These are phyloP conservation scores for Persicaria tinctoria DNA, from an alignment of 148 eudicot genomes.

Conservation along the genomic window DNA sequence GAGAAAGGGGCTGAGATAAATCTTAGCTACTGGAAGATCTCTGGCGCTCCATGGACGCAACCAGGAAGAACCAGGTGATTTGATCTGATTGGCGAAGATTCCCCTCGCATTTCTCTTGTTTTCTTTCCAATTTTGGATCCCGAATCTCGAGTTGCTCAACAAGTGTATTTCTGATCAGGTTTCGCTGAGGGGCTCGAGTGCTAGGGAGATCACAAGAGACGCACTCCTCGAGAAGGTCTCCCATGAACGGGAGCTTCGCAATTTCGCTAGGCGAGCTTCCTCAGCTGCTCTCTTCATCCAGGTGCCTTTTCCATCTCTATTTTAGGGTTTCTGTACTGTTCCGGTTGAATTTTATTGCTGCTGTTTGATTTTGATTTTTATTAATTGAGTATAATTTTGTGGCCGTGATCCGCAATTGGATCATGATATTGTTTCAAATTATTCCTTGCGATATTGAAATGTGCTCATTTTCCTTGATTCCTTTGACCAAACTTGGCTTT, in stretches of 20 bases:
- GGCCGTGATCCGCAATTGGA: neutral
- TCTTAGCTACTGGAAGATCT: neutral
- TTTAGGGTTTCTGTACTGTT: neutral
- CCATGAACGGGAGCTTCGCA: conserved; percentile 73
- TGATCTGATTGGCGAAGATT: neutral
- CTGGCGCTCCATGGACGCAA: conserved; percentile 3
- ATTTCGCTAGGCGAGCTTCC: conserved; percentile 57
- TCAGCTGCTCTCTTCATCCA: conserved; percentile 68
- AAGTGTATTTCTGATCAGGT: conserved; percentile 33
- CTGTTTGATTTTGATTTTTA: neutral
- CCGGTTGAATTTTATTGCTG: neutral
- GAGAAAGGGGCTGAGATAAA: neutral
- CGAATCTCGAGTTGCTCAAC: neutral
- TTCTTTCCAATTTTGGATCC: neutral
- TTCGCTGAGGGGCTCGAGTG: conserved; percentile 82
- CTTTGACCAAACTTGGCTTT: neutral
- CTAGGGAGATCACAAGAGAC: conserved; percentile 69
- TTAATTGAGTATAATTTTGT: neutral
- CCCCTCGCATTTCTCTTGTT: neutral
- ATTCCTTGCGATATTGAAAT: neutral
- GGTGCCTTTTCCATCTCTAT: conserved; percentile 25
- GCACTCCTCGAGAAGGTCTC: conserved; percentile 70
- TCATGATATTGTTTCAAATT: neutral
- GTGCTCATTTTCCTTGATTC: neutral
- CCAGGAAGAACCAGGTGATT: conserved; percentile 9